These are phyloP conservation scores for Ophiostoma tasmaniense DNA, from an alignment of 2,329 filamentous ascomycete species.

Conservation along the genomic window DNA sequence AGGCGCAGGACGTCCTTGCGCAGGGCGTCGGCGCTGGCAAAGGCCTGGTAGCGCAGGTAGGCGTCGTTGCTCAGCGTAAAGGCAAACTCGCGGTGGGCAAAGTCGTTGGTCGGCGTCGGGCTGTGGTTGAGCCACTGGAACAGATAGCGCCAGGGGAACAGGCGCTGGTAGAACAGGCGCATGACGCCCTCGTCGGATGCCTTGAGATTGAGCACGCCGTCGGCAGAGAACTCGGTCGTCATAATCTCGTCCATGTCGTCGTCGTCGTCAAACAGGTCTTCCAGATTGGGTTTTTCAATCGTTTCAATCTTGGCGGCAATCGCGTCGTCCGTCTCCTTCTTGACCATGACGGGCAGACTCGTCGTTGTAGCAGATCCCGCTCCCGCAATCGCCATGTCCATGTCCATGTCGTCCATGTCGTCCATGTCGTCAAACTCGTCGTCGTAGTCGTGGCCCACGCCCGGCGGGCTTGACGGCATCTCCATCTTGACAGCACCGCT, in stretches of 20 bases:
- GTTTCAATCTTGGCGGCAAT: conserved; percentile 31
- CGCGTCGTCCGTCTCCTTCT: conserved; percentile 10
- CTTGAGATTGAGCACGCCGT: conserved; percentile 28
- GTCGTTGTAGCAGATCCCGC: conserved; percentile 16
- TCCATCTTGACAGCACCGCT: conserved; percentile 19
- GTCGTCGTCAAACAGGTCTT: conserved; percentile 48
- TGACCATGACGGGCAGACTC: neutral
- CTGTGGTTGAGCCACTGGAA: conserved; percentile 99
- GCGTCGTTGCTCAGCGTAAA: conserved; percentile 90
- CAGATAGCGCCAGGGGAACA: conserved; percentile 89
- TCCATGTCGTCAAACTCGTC: conserved; percentile 24
- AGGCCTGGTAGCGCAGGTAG: conserved; percentile 83
- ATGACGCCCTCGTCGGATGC: conserved; percentile 71
- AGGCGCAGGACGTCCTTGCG: conserved; percentile 84
- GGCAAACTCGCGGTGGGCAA: conserved; percentile 88
- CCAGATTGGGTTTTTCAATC: conserved; percentile 39
- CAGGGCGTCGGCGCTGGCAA: conserved; percentile 54
- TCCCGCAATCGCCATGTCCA: conserved; percentile 26
- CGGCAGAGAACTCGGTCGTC: neutral
- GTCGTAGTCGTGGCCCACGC: neutral
- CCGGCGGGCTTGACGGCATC: conserved; percentile 12
- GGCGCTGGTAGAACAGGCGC: conserved; percentile 86
- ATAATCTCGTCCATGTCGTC: conserved; percentile 45
- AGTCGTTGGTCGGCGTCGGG: conserved; percentile 75
- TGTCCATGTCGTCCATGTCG: conserved; percentile 25